phyloP scores from a whole-genome alignment of 2,329 filamentous ascomycete genomes.

The Cladosporium sp. region DNA sequence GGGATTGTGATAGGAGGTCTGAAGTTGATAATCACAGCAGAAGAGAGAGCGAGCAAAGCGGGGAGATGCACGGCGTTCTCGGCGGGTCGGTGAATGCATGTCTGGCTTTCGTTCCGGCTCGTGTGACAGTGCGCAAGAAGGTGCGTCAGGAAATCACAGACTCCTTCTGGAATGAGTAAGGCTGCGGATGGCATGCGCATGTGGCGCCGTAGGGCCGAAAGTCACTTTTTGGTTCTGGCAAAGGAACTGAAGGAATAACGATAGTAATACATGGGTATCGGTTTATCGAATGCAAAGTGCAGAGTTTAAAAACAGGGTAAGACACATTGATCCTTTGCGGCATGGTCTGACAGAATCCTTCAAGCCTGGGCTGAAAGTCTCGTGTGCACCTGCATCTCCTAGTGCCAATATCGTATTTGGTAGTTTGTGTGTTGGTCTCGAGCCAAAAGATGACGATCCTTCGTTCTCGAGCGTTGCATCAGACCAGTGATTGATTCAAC shows the following conservation, averaged over 20 bases:
- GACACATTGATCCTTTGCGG: constrained; percentile 3
- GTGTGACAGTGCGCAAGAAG: neutral
- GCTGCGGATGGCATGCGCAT: neutral
- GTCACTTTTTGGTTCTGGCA: neutral
- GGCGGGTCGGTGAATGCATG: neutral
- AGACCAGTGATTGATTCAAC: neutral
- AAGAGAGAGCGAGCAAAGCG: neutral
- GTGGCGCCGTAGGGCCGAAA: constrained; percentile 6
- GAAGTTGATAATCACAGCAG: neutral
- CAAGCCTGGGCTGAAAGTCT: neutral
- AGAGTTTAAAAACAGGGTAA: neutral
- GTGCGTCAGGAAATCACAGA: neutral
- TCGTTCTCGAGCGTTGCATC: neutral
- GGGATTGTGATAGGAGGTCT: neutral
- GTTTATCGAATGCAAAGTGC: constrained; percentile 1
- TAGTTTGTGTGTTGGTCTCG: neutral
- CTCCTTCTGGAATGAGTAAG: constrained; percentile 9
- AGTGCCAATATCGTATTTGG: neutral
- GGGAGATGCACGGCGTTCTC: neutral
- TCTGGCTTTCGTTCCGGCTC: neutral
- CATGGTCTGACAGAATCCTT: constrained; percentile 6
- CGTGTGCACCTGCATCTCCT: neutral
- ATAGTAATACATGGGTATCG: constrained; percentile 14
- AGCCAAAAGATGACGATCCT: constrained; percentile 2
- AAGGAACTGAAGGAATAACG: neutral